Evolutionary conservation across 768 basidiomycete genomes (phyloP), one percentile per base, ranked within the genome.

Genomic region (Lactarius sanguifluus): DNA sequence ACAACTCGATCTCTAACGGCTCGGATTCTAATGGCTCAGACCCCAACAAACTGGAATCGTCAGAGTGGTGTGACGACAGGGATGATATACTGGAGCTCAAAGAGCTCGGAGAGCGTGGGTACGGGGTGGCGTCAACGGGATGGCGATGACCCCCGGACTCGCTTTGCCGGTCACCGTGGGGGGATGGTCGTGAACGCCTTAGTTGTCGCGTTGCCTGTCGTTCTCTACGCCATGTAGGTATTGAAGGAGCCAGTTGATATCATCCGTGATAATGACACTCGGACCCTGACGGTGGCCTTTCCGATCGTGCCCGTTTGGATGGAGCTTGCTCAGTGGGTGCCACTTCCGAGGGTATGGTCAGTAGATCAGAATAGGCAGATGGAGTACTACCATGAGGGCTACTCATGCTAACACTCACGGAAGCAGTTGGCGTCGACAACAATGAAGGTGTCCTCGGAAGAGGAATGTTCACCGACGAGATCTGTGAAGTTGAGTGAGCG

Each of bases 31-130:
- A n/a, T n/a, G n/a, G n/a, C n/a, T n/a, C n/a, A 28, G 72, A 71
- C 65, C 73, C 80, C 79, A 82, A 72, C 74, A 80, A 66, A 78
- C 78, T 76, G 41, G 80, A 77, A 69, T 91, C 90, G 63, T 94
- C 91, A 0, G 92, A 93, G 68, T 92, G 87, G 67, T 90, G 88
- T 20, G 83, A 85, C 4, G 83, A 83, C 58, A 85, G 69, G 72
- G 80, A 85, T 0, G 83, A 85, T 64, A 73, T 69, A 7, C 69
- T 71, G 15, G 78, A 79, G 18, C 65, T 73, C 50, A 74, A 57
- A 6, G 80, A 80, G 41, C 75, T 77, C 5, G 80, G 77, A 3
- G 85, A 81, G 4, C 78, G 74, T 15, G 80, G 75, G 20, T 75
- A 13, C 69, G 77, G 3, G 85, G 84, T 3, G 84, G 82, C 3